These are phyloP conservation scores for Pichia heedii DNA, from an alignment of 805 yeast genomes.

Conservation along the genomic window DNA sequence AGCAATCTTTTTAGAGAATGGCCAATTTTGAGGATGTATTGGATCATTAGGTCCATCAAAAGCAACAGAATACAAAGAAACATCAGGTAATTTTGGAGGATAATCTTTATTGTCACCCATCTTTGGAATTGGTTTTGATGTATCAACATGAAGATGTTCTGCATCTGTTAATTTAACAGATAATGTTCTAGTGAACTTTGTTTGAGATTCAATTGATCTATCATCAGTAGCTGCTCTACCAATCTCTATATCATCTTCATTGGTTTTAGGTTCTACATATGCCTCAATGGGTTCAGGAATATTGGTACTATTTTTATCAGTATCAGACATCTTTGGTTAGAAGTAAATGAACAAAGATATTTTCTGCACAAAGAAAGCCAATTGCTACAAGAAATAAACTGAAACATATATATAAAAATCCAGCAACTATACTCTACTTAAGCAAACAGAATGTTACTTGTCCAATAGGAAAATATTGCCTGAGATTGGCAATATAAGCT, in stretches of 20 bases:
- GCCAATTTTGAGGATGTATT: constrained; percentile 72
- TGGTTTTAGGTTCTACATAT: neutral
- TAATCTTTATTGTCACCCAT: constrained; percentile 64
- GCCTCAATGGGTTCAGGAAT: neutral
- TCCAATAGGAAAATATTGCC: too few species aligned
- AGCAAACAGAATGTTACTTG: too few species aligned
- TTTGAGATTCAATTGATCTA: constrained; percentile 12
- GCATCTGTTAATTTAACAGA: constrained; percentile 37
- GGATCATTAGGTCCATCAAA: constrained; percentile 80
- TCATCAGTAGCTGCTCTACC: constrained; percentile 4
- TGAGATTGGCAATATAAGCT: too few species aligned
- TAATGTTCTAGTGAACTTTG: constrained; percentile 18
- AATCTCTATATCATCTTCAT: neutral
- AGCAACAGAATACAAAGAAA: constrained; percentile 52
- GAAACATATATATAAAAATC: too few species aligned
- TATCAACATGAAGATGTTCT: constrained; percentile 25
- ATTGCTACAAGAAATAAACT: too few species aligned
- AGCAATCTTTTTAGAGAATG: constrained; percentile 35
- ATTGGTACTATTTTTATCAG: neutral
- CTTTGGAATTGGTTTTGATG: constrained; percentile 34
- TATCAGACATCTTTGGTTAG: constrained; percentile 24
- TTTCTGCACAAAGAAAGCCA: too few species aligned
- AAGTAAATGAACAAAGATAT: too few species aligned
- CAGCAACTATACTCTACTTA: too few species aligned
- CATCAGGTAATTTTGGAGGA: constrained; percentile 53